Conservation (phyloP, 768 basidiomycete genomes). For the Boletus subcaerulescens region DNA sequence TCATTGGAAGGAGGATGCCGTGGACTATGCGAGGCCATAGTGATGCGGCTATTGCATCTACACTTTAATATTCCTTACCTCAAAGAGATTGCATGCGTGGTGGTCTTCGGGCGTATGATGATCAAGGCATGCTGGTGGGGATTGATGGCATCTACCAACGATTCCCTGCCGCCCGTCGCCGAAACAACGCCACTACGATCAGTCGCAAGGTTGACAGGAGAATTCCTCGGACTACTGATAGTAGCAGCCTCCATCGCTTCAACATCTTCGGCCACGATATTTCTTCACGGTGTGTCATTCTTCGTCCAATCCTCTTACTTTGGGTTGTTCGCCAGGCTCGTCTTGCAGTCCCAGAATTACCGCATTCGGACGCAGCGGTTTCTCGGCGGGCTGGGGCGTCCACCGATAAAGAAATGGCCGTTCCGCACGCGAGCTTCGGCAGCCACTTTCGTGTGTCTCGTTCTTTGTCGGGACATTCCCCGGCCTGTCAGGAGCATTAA, state of each 20-base stretch:
- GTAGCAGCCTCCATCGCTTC: constrained; percentile 3
- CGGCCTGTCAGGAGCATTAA: constrained; percentile 13
- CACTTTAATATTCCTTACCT: constrained; percentile 4
- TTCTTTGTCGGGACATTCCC: constrained; percentile 11
- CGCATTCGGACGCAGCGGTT: constrained; percentile 14
- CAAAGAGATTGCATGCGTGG: neutral
- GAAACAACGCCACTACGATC: constrained; percentile 9
- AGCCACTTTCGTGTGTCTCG: constrained; percentile 16
- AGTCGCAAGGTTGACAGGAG: constrained; percentile 3
- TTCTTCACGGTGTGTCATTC: constrained; percentile 9
- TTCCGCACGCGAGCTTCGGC: constrained; percentile 16
- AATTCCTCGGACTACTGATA: constrained; percentile 9
- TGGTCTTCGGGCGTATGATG: constrained; percentile 8
- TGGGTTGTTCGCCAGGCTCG: constrained; percentile 14
- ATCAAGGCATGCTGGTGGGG: constrained; percentile 11
- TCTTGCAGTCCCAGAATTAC: constrained; percentile 15
- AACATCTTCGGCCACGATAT: neutral
- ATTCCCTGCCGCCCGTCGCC: neutral
- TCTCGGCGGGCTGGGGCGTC: constrained; percentile 3
- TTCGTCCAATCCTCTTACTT: constrained; percentile 16
- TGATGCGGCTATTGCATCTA: constrained; percentile 12
- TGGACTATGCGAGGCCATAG: constrained; percentile 14
- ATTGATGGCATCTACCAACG: constrained; percentile 4
- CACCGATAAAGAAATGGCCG: constrained; percentile 11
- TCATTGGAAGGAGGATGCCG: constrained; percentile 13